A percentile compares a stretch with the other conserved stretches of the same genome.
Evolutionary conservation across 1,284 basidiomycete genomes (phyloP).

Genomic region (Melanopsichium pennsylvanicum): DNA sequence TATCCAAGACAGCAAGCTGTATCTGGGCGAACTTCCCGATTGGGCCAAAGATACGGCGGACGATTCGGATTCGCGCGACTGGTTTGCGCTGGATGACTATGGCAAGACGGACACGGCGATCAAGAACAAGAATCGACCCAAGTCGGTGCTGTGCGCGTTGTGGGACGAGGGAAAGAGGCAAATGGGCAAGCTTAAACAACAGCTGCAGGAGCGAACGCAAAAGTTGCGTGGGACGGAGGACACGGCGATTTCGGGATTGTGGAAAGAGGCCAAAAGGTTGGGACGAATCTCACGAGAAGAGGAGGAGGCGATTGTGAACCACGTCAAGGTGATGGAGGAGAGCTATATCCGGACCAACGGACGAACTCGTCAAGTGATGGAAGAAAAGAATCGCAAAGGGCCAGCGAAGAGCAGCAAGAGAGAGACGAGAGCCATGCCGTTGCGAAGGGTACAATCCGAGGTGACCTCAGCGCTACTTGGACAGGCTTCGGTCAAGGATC

Average conservation of each 20-base stretch:
- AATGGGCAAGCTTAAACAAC: slow-evolving; percentile 8
- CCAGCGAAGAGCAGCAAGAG: not conserved
- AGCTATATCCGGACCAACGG: slow-evolving; percentile 17
- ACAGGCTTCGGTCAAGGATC: not conserved
- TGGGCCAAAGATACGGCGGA: slow-evolving; percentile 25
- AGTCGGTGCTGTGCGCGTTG: slow-evolving; percentile 30
- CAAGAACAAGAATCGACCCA: slow-evolving; percentile 13
- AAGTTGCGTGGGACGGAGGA: slow-evolving; percentile 25
- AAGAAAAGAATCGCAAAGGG: no score
- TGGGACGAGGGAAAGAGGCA: slow-evolving; percentile 24
- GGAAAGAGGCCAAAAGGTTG: slow-evolving; percentile 14
- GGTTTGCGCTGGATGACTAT: slow-evolving; percentile 14
- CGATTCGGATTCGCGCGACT: slow-evolving; percentile 7
- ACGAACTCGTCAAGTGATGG: slow-evolving; percentile 4
- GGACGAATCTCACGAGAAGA: slow-evolving; percentile 4
- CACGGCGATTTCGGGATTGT: slow-evolving; percentile 18
- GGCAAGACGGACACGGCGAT: not conserved
- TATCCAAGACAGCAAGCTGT: slow-evolving; percentile 22
- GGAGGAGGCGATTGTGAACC: slow-evolving; percentile 7
- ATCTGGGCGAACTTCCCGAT: slow-evolving; percentile 19
- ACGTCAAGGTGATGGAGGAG: slow-evolving; percentile 24
- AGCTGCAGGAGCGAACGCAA: slow-evolving; percentile 5
- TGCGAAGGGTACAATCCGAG: slow-evolving; percentile 27
- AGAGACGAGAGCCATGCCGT: slow-evolving; percentile 2
- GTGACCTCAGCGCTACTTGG: not conserved